phyloP scores from a whole-genome alignment of 2,329 filamentous ascomycete genomes.

The Xylaria sp. region DNA sequence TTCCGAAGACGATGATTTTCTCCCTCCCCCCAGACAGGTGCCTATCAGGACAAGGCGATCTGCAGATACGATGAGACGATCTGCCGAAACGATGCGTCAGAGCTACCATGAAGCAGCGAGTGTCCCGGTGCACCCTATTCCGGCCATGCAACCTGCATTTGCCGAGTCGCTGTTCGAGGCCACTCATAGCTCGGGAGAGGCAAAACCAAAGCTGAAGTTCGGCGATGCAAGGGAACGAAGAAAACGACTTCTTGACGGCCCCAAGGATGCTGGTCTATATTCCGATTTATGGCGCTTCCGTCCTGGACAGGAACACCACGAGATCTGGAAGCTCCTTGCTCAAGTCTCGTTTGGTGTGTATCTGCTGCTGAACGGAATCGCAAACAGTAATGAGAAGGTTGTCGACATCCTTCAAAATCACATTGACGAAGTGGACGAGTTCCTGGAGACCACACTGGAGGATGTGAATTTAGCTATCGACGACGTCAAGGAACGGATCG shows the following conservation, averaged over 20 bases:
- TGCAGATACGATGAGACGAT: conserved; percentile 23
- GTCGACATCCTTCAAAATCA: conserved; percentile 84
- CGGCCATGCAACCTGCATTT: conserved; percentile 74
- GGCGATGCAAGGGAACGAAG: conserved; percentile 57
- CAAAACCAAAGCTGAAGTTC: conserved; percentile 49
- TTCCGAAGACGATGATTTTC: conserved; percentile 29
- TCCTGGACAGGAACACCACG: conserved; percentile 72
- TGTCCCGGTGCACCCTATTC: conserved; percentile 60
- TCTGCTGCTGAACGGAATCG: conserved; percentile 74
- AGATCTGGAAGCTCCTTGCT: conserved; percentile 81
- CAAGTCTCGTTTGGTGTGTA: conserved; percentile 94
- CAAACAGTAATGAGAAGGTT: conserved; percentile 83
- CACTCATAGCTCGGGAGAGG: conserved; percentile 41
- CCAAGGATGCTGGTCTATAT: conserved; percentile 64
- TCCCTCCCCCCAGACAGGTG: conserved; percentile 21
- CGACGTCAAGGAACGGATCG: conserved; percentile 75
- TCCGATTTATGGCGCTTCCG: conserved; percentile 71
- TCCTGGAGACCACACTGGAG: conserved; percentile 78
- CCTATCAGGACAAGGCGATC: conserved; percentile 19
- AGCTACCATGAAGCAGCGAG: conserved; percentile 30
- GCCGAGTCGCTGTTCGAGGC: conserved; percentile 75
- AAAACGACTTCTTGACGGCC: conserved; percentile 61
- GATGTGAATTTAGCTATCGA: conserved; percentile 73
- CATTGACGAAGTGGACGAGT: conserved; percentile 90
- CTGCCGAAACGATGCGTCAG: conserved; percentile 26